Conservation (phyloP, 1,139 yeast genomes). For the Lipomyces yarrowii region DNA sequence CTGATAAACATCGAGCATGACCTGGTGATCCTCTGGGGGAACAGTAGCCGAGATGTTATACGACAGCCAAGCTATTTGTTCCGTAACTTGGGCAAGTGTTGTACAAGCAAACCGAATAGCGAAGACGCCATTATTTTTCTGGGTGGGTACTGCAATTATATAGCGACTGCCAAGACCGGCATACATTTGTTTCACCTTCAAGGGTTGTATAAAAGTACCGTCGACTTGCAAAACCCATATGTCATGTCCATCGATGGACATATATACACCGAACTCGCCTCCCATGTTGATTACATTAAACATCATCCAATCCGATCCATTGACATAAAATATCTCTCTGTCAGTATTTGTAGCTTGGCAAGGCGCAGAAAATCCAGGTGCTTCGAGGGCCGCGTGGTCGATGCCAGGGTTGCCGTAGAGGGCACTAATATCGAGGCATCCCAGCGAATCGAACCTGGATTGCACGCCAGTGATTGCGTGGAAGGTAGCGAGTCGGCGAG, state of each 20-base stretch:
- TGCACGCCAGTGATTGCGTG: not conserved
- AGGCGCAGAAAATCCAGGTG: constrained; percentile 42
- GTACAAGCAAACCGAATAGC: constrained; percentile 44
- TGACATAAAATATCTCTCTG: constrained; percentile 37
- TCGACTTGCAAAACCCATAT: constrained; percentile 44
- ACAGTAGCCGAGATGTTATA: constrained; percentile 36
- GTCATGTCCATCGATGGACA: constrained; percentile 46
- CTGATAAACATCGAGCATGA: not conserved
- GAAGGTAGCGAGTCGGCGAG: constrained; percentile 12
- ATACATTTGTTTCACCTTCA: constrained; percentile 32
- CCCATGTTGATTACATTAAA: constrained; percentile 45
- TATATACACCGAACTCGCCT: constrained; percentile 44
- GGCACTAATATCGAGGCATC: constrained; percentile 15
- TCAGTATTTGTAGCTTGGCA: constrained; percentile 38
- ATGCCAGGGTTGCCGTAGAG: constrained; percentile 19
- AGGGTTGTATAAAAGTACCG: constrained; percentile 44
- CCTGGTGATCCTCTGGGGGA: constrained; percentile 6
- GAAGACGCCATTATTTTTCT: constrained; percentile 23
- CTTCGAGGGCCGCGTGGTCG: constrained; percentile 32
- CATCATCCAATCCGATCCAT: constrained; percentile 32
- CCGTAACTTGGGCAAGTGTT: constrained; percentile 43
- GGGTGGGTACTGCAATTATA: constrained; percentile 42
- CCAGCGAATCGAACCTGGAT: constrained; percentile 29
- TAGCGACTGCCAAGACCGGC: constrained; percentile 43
- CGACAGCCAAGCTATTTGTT: constrained; percentile 41